Percentiles rank a stretch among this genome's conserved stretches.
These are phyloP conservation scores for Blastocladiella emersonii DNA, from an alignment of 371 early-diverging fungal species.

Conservation along the genomic window DNA sequence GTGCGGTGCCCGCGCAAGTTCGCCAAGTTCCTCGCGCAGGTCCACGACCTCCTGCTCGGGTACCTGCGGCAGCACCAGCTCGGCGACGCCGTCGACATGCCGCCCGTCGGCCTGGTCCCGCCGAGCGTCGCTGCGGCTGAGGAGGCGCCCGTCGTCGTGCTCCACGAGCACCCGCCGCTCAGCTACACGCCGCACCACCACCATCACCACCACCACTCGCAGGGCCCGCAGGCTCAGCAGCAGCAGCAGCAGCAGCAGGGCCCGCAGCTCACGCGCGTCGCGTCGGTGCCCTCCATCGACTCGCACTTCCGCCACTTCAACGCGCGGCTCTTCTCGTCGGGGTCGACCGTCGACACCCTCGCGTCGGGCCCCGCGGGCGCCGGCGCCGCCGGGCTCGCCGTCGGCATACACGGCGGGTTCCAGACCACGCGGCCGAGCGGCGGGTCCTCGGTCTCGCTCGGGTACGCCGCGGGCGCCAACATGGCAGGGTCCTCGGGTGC, in stretches of 20 bases:
- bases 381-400: not conserved
- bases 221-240: not conserved
- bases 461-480: too few species aligned
- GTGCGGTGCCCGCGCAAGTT: constrained; percentile 20
- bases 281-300: not conserved
- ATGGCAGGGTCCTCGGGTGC: too few species aligned
- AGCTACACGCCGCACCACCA: not conserved
- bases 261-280: not conserved
- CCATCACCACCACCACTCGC: not conserved
- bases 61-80: constrained; percentile 15
- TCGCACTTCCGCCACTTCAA: constrained; percentile 30
- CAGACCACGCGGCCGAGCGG: too few species aligned
- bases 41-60: constrained; percentile 20
- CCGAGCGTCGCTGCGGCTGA: too few species aligned
- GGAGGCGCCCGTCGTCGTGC: too few species aligned
- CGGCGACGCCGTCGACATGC: constrained; percentile 3
- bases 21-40: constrained; percentile 18
- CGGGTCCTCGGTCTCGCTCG: too few species aligned
- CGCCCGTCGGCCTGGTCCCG: not conserved
- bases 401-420: too few species aligned
- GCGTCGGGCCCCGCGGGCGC: not conserved
- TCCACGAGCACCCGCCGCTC: too few species aligned
- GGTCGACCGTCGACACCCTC: not conserved
- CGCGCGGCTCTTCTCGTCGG: constrained; percentile 20
- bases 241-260: not conserved